Conservation (phyloP, 2,329 filamentous ascomycete genomes). For the Aureobasidium sp. region DNA sequence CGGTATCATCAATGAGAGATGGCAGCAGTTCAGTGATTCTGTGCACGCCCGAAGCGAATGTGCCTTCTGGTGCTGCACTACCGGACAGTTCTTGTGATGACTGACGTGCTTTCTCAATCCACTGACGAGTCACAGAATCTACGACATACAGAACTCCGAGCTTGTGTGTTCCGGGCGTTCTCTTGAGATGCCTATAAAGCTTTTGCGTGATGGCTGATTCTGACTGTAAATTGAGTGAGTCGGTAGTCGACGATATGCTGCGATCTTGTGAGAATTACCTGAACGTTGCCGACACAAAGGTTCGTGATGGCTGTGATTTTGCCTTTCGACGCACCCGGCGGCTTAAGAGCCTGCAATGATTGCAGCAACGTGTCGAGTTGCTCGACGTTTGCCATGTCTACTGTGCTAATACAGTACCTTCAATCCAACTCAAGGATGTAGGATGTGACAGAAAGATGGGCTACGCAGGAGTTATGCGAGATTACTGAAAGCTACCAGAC, state of each 20-base stretch:
- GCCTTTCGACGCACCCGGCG: constrained; percentile 87
- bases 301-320: constrained; percentile 83
- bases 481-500: constrained; percentile 15
- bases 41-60: constrained; percentile 89
- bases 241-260: not conserved
- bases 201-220: constrained; percentile 94
- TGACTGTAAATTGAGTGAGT: constrained; percentile 53
- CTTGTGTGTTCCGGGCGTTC: constrained; percentile 90
- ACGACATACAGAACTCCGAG: constrained; percentile 98
- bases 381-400: constrained; percentile 50
- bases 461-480: not conserved
- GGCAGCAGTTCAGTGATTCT: constrained; percentile 94
- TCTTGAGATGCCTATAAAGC: constrained; percentile 95
- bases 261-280: constrained; percentile 52
- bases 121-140: constrained; percentile 98
- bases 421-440: constrained; percentile 6
- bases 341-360: constrained; percentile 84
- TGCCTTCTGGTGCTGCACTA: constrained; percentile 77
- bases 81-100: constrained; percentile 70
- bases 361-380: constrained; percentile 86
- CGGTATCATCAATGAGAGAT: constrained; percentile 89
- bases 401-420: constrained; percentile 19
- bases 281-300: constrained; percentile 80
- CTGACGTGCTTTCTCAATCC: constrained; percentile 90
- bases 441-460: constrained; percentile 9